Evolutionary conservation across 495 filamentous ascomycete genomes (phyloP).

Genomic region (Penicillium goetzii): DNA sequence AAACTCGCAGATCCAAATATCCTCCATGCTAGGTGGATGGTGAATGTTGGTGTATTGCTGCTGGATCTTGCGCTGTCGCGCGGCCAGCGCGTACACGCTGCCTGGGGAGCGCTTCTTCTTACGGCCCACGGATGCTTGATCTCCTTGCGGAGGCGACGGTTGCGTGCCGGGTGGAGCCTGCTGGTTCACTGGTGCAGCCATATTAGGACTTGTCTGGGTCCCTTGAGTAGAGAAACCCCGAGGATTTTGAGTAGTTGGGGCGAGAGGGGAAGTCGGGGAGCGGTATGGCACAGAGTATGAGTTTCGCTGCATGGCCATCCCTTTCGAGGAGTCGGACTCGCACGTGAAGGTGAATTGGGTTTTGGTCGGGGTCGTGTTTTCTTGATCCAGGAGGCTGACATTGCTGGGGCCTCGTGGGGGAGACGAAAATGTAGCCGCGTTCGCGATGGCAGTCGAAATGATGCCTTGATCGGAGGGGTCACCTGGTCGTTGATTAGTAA

Average conservation of each 20-base stretch:
- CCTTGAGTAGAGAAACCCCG: conserved; percentile 59
- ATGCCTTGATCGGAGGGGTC: conserved; percentile 68
- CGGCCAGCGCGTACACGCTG: conserved; percentile 64
- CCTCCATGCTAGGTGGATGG: conserved; percentile 71
- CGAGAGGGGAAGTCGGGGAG: conserved; percentile 38
- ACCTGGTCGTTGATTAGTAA: conserved; percentile 31
- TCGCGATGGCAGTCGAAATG: conserved; percentile 88
- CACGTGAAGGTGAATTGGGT: conserved; percentile 93
- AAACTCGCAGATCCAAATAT: conserved; percentile 94
- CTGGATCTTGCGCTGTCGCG: conserved; percentile 67
- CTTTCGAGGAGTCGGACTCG: conserved; percentile 71
- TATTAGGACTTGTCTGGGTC: conserved; percentile 64
- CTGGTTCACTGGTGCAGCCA: conserved; percentile 41
- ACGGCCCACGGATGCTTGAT: conserved; percentile 43
- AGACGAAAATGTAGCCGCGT: conserved; percentile 71
- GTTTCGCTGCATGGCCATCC: conserved; percentile 57
- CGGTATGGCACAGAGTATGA: conserved; percentile 39
- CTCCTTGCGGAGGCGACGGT: conserved; percentile 46
- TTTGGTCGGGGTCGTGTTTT: conserved; percentile 64
- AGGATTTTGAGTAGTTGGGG: conserved; percentile 34
- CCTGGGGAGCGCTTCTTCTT: conserved; percentile 61
- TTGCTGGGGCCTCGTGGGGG: conserved; percentile 69
- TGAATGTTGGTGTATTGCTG: conserved; percentile 76
- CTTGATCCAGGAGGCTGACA: conserved; percentile 74
- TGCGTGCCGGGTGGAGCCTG: conserved; percentile 32